phyloP scores from a whole-genome alignment of 2,329 filamentous ascomycete species.

The Ophioceras dolichostomum region DNA sequence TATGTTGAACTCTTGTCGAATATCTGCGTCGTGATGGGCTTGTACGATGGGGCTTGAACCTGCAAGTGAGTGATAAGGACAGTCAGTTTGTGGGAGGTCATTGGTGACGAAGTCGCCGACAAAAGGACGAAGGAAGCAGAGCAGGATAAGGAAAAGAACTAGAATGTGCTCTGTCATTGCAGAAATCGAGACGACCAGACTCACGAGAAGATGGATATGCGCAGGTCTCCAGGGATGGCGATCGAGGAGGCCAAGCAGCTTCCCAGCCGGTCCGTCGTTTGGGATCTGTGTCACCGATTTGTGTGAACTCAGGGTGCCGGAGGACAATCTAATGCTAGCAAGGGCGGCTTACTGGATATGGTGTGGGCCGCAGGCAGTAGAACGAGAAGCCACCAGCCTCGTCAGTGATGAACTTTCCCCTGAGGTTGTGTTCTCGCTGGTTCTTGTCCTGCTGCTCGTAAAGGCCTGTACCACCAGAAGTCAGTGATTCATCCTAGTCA shows the following conservation, averaged over 20 bases:
- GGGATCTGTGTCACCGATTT: slow-evolving; percentile 4
- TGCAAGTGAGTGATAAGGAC: slow-evolving; percentile 2
- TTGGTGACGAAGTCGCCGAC: no score
- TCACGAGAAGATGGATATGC: slow-evolving; percentile 24
- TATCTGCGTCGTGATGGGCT: slow-evolving; percentile 58
- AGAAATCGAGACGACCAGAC: neutral
- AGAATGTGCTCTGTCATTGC: no score
- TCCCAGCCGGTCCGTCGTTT: slow-evolving; percentile 13
- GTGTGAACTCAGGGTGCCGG: no score
- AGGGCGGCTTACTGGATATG: slow-evolving; percentile 29
- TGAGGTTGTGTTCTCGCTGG: slow-evolving; percentile 8
- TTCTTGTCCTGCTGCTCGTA: slow-evolving; percentile 60
- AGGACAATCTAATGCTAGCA: no score
- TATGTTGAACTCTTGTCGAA: slow-evolving; percentile 51
- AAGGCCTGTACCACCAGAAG: slow-evolving; percentile 24
- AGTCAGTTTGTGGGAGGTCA: no score
- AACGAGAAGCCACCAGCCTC: slow-evolving; percentile 49
- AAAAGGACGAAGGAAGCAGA: neutral
- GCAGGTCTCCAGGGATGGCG: slow-evolving; percentile 23
- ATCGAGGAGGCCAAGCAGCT: slow-evolving; percentile 20
- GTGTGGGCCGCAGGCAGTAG: slow-evolving; percentile 49
- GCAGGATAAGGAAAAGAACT: no score
- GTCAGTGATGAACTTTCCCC: slow-evolving; percentile 17
- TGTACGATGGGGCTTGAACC: slow-evolving; percentile 44
- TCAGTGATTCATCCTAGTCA: no score